Conservation (phyloP, 1,284 basidiomycete species). For the Trichosporon ovoides region DNA sequence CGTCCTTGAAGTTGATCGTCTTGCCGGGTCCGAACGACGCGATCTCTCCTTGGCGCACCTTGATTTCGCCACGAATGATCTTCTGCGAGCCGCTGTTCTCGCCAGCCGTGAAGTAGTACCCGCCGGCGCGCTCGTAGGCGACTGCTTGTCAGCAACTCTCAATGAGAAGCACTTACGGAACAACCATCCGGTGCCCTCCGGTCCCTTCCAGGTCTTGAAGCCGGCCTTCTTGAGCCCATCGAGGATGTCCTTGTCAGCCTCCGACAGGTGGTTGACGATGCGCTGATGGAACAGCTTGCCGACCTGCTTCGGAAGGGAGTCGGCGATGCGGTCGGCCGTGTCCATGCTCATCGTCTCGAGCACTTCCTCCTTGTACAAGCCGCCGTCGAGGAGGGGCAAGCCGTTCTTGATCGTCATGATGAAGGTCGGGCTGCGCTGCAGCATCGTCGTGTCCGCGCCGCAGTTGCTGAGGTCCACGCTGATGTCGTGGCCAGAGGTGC, state of each 20-base stretch:
- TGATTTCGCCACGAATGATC: slow-evolving; percentile 66
- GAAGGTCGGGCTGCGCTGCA: slow-evolving; percentile 61
- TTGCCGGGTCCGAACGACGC: slow-evolving; percentile 49
- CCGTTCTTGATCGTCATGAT: slow-evolving; percentile 57
- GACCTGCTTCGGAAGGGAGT: slow-evolving; percentile 39
- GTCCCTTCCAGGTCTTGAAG: slow-evolving; percentile 58
- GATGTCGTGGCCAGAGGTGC: slow-evolving; percentile 56
- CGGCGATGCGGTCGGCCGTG: slow-evolving; percentile 50
- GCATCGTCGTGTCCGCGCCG: slow-evolving; percentile 59
- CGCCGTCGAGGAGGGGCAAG: slow-evolving; percentile 39
- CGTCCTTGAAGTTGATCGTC: slow-evolving; percentile 61
- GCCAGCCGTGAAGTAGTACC: slow-evolving; percentile 56
- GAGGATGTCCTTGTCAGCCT: slow-evolving; percentile 55
- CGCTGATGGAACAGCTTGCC: slow-evolving; percentile 51
- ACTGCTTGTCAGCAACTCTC: slow-evolving; percentile 21
- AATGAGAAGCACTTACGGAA: no score
- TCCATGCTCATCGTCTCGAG: slow-evolving; percentile 46
- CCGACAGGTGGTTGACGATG: slow-evolving; percentile 53
- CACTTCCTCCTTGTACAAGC: slow-evolving; percentile 50
- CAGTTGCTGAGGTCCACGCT: slow-evolving; percentile 52
- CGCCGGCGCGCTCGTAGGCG: slow-evolving; percentile 45
- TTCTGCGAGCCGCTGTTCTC: slow-evolving; percentile 53
- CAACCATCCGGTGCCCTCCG: slow-evolving; percentile 49
- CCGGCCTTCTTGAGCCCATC: slow-evolving; percentile 58
- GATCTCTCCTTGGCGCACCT: slow-evolving; percentile 63